These are phyloP conservation scores for Silene noctiflora DNA, from an alignment of 179 eudicot genomes.

Conservation along the genomic window DNA sequence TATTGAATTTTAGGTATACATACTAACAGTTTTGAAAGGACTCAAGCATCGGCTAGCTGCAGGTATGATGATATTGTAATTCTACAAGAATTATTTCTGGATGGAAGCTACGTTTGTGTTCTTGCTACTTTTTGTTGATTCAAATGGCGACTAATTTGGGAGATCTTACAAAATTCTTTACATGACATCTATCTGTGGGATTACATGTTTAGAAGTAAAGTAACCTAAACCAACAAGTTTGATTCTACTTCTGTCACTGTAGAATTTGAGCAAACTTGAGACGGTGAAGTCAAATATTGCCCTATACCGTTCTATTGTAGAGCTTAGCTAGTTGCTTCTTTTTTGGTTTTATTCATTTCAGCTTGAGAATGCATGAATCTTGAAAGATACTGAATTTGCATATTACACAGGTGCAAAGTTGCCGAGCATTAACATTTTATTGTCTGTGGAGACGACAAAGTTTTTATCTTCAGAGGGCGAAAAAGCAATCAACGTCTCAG, in stretches of 20 bases:
- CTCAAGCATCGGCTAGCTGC: constrained; percentile 98
- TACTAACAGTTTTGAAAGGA: constrained; percentile 86
- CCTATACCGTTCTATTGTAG: too few species aligned
- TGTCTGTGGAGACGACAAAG: constrained; percentile 62
- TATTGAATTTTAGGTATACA: constrained; percentile 60
- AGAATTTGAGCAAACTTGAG: not conserved
- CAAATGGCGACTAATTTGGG: not conserved
- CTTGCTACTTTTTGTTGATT: constrained; percentile 8
- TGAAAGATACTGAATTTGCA: constrained; percentile 9
- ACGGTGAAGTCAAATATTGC: too few species aligned
- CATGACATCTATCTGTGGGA: not conserved
- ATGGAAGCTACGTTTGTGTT: not conserved
- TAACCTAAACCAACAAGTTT: not conserved
- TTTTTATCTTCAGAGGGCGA: constrained; percentile 51
- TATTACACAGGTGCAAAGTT: constrained; percentile 66
- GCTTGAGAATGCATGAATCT: constrained; percentile 10
- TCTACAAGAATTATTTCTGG: not conserved
- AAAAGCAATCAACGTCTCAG: constrained; percentile 58
- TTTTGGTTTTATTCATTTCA: not conserved
- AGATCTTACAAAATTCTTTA: not conserved
- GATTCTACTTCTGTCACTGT: not conserved
- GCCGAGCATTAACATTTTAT: constrained; percentile 60
- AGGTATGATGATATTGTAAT: constrained; percentile 41
- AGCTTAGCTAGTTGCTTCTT: not conserved
- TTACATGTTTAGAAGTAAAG: constrained; percentile 1